These are phyloP conservation scores for Penicillium expansum DNA, from an alignment of 2,329 filamentous ascomycete species.

Conservation along the genomic window DNA sequence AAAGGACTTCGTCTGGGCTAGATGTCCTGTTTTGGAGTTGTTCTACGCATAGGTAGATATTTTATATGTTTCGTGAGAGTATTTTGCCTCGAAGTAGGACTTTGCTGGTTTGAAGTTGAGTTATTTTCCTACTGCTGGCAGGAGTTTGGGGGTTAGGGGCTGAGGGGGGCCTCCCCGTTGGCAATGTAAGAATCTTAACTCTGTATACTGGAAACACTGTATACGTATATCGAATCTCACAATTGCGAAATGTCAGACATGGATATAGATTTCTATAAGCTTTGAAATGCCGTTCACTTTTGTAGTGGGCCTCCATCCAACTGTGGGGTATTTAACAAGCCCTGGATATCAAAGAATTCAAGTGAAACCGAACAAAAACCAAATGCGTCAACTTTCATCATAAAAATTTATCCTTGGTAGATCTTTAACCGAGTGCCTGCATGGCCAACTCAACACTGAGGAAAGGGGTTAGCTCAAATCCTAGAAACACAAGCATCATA, in stretches of 20 bases:
- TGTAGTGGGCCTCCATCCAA: constrained; percentile 6
- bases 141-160: too few species aligned
- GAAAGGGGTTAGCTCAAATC: constrained; percentile 9
- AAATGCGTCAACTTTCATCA: constrained; percentile 13
- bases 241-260: not conserved
- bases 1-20: not conserved
- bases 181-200: constrained; percentile 16
- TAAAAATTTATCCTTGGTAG: not conserved
- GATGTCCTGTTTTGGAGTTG: not conserved
- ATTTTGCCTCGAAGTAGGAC: not conserved
- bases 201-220: not conserved
- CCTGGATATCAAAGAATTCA: constrained; percentile 23
- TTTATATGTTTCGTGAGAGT: not conserved
- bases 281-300: constrained; percentile 6
- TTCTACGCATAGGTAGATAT: not conserved
- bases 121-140: too few species aligned
- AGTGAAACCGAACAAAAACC: constrained; percentile 6
- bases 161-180: constrained; percentile 6
- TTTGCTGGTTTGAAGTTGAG: not conserved
- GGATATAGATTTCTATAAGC: not conserved
- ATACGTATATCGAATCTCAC: not conserved
- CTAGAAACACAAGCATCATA: not conserved
- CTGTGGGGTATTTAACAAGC: constrained; percentile 6
- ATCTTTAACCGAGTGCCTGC: constrained; percentile 43
- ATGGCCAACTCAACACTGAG: constrained; percentile 47